A percentile compares a stretch with the other conserved stretches of the same genome.
Evolutionary conservation across 495 filamentous ascomycete genomes (phyloP).

Genomic region (Aspergillus haitiensis): DNA sequence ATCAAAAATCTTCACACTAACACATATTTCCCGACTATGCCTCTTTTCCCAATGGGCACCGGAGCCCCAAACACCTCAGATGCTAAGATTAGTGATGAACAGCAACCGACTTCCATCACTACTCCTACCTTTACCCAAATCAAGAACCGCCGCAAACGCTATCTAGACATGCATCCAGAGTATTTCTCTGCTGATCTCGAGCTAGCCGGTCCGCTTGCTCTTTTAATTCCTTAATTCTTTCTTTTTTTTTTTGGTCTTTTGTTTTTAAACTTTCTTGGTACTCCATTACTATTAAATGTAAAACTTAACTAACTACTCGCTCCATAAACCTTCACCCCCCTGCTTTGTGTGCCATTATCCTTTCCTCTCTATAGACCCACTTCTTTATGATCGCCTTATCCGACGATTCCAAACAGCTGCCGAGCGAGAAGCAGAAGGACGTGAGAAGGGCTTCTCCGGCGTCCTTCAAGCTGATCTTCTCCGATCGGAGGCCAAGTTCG

Average conservation of each 20-base stretch:
- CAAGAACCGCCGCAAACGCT: conserved; percentile 66
- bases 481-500: conserved; percentile 71
- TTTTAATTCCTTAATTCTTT: conserved; percentile 27
- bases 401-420: conserved; percentile 72
- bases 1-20: not conserved
- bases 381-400: conserved; percentile 77
- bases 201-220: conserved; percentile 59
- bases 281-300: too few species aligned
- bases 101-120: conserved; percentile 1
- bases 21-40: conserved; percentile 33
- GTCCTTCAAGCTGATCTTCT: conserved; percentile 68
- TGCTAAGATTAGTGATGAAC: conserved; percentile 7
- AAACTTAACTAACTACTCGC: too few species aligned
- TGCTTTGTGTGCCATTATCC: not conserved
- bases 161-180: conserved; percentile 61
- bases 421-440: conserved; percentile 72
- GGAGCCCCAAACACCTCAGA: conserved; percentile 23
- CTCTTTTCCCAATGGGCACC: conserved; percentile 40
- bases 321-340: not conserved
- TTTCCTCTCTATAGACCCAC: conserved; percentile 56
- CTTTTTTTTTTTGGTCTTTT: conserved; percentile 19
- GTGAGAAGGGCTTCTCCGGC: conserved; percentile 70
- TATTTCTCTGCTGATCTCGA: conserved; percentile 65
- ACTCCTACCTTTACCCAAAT: conserved; percentile 28
- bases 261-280: not conserved